Evolutionary conservation across 352 stramenopile genomes (phyloP).

Genomic region (Pythium dissimile): DNA sequence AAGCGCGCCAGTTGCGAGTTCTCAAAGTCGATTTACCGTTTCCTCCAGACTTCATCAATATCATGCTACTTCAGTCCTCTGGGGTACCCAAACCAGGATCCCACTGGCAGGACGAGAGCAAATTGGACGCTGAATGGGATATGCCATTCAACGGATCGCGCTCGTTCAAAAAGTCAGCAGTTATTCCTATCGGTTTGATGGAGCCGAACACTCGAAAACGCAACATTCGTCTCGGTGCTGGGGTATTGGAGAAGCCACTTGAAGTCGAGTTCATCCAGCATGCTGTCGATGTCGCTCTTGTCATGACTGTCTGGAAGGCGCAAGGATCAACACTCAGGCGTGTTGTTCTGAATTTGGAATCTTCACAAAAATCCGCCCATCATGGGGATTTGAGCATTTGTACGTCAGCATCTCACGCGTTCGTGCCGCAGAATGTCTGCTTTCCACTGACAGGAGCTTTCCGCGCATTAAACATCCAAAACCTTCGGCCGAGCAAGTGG

Average conservation of each 20-base stretch:
- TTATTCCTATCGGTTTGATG: conserved; percentile 5
- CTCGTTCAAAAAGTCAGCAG: not conserved
- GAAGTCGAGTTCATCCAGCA: conserved; percentile 7
- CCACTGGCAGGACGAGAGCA: not conserved
- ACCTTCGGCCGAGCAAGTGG: too few species aligned
- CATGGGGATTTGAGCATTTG: not conserved
- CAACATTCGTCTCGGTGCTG: not conserved
- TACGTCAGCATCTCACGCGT: not conserved
- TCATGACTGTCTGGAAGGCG: conserved; percentile 24
- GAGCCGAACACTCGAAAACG: not conserved
- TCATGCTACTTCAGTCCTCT: not conserved
- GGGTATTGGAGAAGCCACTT: not conserved
- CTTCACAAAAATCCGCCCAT: not conserved
- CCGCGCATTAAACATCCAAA: too few species aligned
- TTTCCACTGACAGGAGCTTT: too few species aligned
- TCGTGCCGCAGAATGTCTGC: not conserved
- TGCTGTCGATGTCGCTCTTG: conserved; percentile 17
- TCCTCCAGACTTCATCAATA: conserved; percentile 6
- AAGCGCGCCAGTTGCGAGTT: not conserved
- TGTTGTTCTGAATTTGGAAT: conserved; percentile 1
- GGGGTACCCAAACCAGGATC: too few species aligned
- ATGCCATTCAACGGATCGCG: not conserved
- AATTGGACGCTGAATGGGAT: not conserved
- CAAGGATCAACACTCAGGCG: conserved; percentile 19
- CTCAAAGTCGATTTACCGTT: not conserved